A percentile compares a stretch with the other conserved stretches of the same genome.
Evolutionary conservation across 2,329 filamentous ascomycete genomes (phyloP).

Genomic region (Colletotrichum salicis): DNA sequence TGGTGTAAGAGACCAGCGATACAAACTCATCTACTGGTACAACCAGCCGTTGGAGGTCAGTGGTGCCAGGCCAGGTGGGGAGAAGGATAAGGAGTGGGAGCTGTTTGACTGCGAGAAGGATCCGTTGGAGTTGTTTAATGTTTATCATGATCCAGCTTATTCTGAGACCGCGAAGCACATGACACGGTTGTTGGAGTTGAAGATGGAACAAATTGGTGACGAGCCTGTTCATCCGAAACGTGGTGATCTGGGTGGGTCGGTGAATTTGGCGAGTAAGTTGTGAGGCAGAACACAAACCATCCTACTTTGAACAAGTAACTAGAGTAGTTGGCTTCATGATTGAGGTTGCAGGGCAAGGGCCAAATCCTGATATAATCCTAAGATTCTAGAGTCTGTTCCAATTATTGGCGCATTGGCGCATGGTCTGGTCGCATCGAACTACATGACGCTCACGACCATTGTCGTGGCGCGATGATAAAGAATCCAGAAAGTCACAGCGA

Average conservation of each 20-base stretch:
- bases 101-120: constrained; percentile 63
- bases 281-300: background rate
- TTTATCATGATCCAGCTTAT: constrained; percentile 52
- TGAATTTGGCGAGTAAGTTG: constrained; percentile 16
- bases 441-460: no score
- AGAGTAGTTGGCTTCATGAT: no score
- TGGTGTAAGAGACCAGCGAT: constrained; percentile 60
- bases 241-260: background rate
- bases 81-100: constrained; percentile 62
- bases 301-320: background rate
- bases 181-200: constrained; percentile 54
- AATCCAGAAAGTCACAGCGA: no score
- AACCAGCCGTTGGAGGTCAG: constrained; percentile 58
- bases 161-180: constrained; percentile 50
- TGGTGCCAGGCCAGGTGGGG: constrained; percentile 53
- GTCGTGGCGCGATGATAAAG: no score
- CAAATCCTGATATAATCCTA: no score
- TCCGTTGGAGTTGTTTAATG: constrained; percentile 60
- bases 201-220: constrained; percentile 65
- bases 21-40: constrained; percentile 69
- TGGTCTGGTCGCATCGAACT: no score
- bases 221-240: constrained; percentile 47
- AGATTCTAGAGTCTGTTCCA: no score
- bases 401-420: no score
- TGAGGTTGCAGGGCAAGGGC: no score